Conservation (phyloP, 2,329 filamentous ascomycete genomes). For the Neospermospora avenae region DNA sequence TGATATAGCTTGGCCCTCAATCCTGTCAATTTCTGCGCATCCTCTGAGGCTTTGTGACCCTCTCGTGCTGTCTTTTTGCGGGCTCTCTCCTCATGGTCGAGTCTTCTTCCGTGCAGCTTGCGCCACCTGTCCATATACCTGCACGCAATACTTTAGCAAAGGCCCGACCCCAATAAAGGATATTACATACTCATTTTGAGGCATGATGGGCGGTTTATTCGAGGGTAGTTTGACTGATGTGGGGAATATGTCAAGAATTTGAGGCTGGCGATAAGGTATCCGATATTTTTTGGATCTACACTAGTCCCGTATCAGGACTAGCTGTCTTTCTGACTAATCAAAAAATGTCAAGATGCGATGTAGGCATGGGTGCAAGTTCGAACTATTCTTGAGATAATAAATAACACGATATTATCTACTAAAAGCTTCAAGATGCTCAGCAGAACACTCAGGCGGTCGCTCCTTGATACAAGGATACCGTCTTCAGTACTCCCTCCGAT, state of each 20-base stretch:
- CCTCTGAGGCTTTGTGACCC: constrained; percentile 80
- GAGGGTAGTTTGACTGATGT: neutral
- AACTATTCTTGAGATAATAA: too few species aligned
- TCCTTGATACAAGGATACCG: constrained; percentile 54
- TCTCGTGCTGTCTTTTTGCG: constrained; percentile 88
- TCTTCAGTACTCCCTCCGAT: constrained; percentile 44
- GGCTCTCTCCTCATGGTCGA: constrained; percentile 63
- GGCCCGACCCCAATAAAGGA: neutral
- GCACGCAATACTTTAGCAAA: neutral
- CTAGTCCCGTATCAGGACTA: neutral
- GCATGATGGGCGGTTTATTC: constrained; percentile 39
- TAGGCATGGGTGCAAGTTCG: too few species aligned
- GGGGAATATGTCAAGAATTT: neutral
- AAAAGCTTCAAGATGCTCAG: constrained; percentile 29
- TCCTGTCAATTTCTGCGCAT: constrained; percentile 90
- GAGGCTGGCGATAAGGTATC: constrained; percentile 12
- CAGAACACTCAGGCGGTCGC: constrained; percentile 59
- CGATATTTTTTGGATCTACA: constrained; percentile 9
- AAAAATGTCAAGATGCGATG: neutral
- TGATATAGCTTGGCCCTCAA: constrained; percentile 90
- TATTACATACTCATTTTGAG: constrained; percentile 69
- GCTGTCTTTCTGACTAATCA: constrained; percentile 1
- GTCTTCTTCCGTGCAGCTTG: constrained; percentile 57
- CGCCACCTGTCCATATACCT: constrained; percentile 67
- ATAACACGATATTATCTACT: too few species aligned